Base-by-base conservation (phyloP, 108 stramenopile species). In the Fistulifera pelliculosa region DNA sequence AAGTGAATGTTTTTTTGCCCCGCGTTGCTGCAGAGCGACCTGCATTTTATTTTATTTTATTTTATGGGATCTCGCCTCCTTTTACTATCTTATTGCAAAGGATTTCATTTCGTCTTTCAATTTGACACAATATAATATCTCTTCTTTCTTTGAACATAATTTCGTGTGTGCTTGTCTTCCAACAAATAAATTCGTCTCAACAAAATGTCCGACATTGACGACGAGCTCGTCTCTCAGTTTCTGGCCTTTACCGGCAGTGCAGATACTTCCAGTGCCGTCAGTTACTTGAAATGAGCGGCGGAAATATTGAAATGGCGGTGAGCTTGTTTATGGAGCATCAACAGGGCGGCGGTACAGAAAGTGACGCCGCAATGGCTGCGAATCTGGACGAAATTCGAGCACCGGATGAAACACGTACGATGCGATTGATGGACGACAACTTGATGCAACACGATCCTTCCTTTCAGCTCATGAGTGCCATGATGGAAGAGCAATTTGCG, bases 211-310 rank as follows among this genome's bases (percentile, higher is more conserved):
- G 31, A 45, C 49, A 47, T 15, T 26, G n/a, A n/a, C n/a, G 79
- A 75, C 52, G 79, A 80, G 50, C 39, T 68, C 21, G 68, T 90
- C 1, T 74, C 80, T 41, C 79, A 90, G 49, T 92, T 92, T 73
- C 41, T 87, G 43, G 71, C 81, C 61, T 65, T 92, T 47, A 85
- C 85, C 40, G 83, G 81, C 17, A 54, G 73, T 27, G 40, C 77
- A 19, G 81, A 84, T 61, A 53, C 78, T 1, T 56, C 60, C 2
- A 64, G 60, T 13, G 85, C 90, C 2, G 52, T 16, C 11, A 72
- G 60, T 47, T 92, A 92, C 62, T 92, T 40, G 90, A 92, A 79
- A 92, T 92, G 90, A 68, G 75, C 18, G 79, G 72, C n/a, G 65
- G 65, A 0, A 57, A 85, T 41, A 39, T 92, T 13, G 83, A 92